Base-by-base conservation (phyloP, 2,329 filamentous ascomycete species). In the Arthrobotrys sinensis region DNA sequence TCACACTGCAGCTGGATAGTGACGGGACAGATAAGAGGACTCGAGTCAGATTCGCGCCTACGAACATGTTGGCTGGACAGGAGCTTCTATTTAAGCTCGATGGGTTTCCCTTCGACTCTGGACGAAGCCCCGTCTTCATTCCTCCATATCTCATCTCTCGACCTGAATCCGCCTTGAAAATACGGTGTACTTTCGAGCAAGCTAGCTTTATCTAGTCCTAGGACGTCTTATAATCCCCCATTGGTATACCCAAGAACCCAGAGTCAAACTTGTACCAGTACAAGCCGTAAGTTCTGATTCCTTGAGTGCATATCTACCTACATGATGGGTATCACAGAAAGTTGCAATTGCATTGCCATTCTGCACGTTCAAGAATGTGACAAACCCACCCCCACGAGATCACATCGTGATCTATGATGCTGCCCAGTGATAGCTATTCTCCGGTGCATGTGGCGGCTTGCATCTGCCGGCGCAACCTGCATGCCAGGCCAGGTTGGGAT, bases 371-470 rank as follows among this genome's bases (percentile, higher is more conserved):
- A 53, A 34, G 19, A 67, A 67, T 55, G 64, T 67, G 64, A 67
- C 46, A 34, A 67, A 32, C 14, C 34, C 8, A 60, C 64, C 63
- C 45, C 63, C 64, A 67, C 64, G 64, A 43, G 11, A 52, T 16
- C 45, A 46, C 48, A 66, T 24, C 16, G 28, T 66, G 45, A 52
- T 60, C 34, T 34, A 16, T 16, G 34, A 40, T 28, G 19, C 55
- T 43, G 55, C 66, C 66, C 36, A 66, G 50, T 66, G 62, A 73
- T 57, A 43, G 21, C 55, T 68, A 76, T 67, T 68, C 55, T 38
- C 71, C 67, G 71, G 55, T 69, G 64, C 71, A 69, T 64, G 71
- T 48, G 71, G 64, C 55, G 45, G 63, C 16, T 57, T 76, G 72
- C 72, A 70, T 62, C 38, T 45, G 55, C 57, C 38, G 32, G 14